Evolutionary conservation across 345 rosid species (phyloP), one percentile per base, ranked within the genome.

Genomic region (Brassica rapa): DNA sequence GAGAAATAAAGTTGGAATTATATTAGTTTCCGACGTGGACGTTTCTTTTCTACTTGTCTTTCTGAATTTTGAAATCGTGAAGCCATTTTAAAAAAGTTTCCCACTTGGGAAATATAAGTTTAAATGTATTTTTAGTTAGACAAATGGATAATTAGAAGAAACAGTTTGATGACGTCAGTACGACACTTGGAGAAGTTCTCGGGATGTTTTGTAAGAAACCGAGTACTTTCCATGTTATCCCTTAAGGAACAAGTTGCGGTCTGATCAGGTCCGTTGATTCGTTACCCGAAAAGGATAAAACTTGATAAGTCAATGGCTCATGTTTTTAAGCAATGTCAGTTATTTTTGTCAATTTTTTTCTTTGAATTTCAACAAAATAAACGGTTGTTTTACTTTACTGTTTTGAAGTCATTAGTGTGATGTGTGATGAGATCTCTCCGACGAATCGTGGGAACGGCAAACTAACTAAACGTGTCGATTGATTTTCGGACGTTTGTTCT

Each of bases 181-280:
- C 61, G 67, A 74, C 75, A 80, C 83, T 80, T 80, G 83, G 79
- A 69, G 82, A 80, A 80, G 75, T 68, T 80, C 55, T 33, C 63
- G 69, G 70, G 70, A 60, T 79, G 63, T 49, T 66, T 29, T 60
- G 75, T 37, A 63, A 72, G 41, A 62, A 49, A 66, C 53, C 35
- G 49, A 67, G 15, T 37, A 73, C 37, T 79, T 68, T 67, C 75
- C 32, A 24, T 46, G n/a, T 79, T 33, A 79, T 74, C 79, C 70
- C 65, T 69, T 29, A 79, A 68, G 49, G 19, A 15, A 9, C 82
- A 68, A 70, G 62, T 74, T 74, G 71, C 43, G 14, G 57, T 80
- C 70, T 51, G 75, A 79, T 79, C 59, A 11, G 12, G 71, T 57
- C 71, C 75, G 78, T 79, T 68, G 61, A 74, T 80, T 80, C 25